Conservation (phyloP, 805 yeast genomes). For the Alloascoidea hylecoeti region DNA sequence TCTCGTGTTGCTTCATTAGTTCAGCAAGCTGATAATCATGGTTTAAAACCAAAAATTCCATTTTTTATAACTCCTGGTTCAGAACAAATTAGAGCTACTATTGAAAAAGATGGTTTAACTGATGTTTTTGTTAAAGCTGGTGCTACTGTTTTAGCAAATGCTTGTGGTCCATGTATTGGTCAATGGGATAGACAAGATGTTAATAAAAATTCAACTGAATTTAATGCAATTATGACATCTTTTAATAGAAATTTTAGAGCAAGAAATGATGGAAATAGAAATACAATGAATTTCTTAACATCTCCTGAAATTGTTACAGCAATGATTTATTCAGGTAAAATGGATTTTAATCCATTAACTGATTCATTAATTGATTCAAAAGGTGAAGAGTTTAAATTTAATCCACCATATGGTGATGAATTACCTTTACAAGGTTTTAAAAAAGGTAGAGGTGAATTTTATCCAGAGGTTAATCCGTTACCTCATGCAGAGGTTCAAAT, state of each 20-base stretch:
- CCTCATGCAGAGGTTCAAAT: slow-evolving; percentile 46
- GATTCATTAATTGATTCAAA: slow-evolving; percentile 63
- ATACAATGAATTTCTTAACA: slow-evolving; percentile 95
- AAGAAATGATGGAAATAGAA: slow-evolving; percentile 96
- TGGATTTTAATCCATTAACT: slow-evolving; percentile 81
- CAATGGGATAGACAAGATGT: slow-evolving; percentile 95
- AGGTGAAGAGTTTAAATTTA: slow-evolving; percentile 66
- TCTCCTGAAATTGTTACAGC: slow-evolving; percentile 98
- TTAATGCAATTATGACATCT: slow-evolving; percentile 88
- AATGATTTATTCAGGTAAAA: slow-evolving; percentile 88
- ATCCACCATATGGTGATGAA: slow-evolving; percentile 77
- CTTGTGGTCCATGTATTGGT: slow-evolving; percentile 99
- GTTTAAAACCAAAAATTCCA: slow-evolving; percentile 81
- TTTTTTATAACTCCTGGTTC: slow-evolving; percentile 97
- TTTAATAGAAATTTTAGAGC: slow-evolving; percentile 97
- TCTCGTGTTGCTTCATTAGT: slow-evolving; percentile 88
- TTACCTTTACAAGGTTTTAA: slow-evolving; percentile 70
- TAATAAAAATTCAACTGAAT: slow-evolving; percentile 43
- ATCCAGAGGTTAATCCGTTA: slow-evolving; percentile 58
- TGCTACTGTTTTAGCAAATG: slow-evolving; percentile 88
- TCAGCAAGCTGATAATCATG: slow-evolving; percentile 73
- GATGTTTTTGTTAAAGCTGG: slow-evolving; percentile 75
- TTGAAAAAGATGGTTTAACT: slow-evolving; percentile 87
- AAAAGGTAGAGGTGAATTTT: slow-evolving; percentile 59
- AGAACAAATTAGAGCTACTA: slow-evolving; percentile 94